Evolutionary conservation across 2,329 filamentous ascomycete species (phyloP).

Genomic region (Colletotrichum neosansevieriae): DNA sequence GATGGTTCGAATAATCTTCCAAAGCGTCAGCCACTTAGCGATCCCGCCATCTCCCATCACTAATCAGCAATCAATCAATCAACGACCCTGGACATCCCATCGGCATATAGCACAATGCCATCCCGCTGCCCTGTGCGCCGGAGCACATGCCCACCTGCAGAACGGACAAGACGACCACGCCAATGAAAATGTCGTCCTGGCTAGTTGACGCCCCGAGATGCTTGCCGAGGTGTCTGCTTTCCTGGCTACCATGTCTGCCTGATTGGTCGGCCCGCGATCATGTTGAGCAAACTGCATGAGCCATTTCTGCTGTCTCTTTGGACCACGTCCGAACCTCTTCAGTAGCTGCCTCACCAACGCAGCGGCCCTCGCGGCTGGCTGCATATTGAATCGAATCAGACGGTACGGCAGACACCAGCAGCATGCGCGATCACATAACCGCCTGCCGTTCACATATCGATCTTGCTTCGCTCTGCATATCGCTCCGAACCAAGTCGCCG

Average conservation of each 20-base stretch:
- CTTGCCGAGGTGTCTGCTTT: slow-evolving; percentile 21
- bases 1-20: slow-evolving; percentile 26
- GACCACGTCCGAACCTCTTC: slow-evolving; percentile 32
- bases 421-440: slow-evolving; percentile 31
- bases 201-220: slow-evolving; percentile 14
- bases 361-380: slow-evolving; percentile 16
- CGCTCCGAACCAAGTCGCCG: slow-evolving; percentile 15
- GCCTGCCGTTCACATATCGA: slow-evolving; percentile 28
- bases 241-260: background rate
- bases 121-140: slow-evolving; percentile 36
- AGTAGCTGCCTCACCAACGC: slow-evolving; percentile 28
- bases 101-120: slow-evolving; percentile 20
- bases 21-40: slow-evolving; percentile 20
- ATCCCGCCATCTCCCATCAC: slow-evolving; percentile 24
- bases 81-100: background rate
- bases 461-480: slow-evolving; percentile 34
- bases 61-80: slow-evolving; percentile 18
- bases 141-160: slow-evolving; percentile 28
- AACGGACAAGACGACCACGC: slow-evolving; percentile 28
- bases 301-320: slow-evolving; percentile 25
- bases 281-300: slow-evolving; percentile 28
- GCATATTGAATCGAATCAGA: slow-evolving; percentile 24
- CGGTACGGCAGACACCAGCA: slow-evolving; percentile 29
- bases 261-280: slow-evolving; percentile 17
- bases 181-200: slow-evolving; percentile 20